Evolutionary conservation across 139 green algal genomes (phyloP).

Genomic region (Chlamydomonas applanata): DNA sequence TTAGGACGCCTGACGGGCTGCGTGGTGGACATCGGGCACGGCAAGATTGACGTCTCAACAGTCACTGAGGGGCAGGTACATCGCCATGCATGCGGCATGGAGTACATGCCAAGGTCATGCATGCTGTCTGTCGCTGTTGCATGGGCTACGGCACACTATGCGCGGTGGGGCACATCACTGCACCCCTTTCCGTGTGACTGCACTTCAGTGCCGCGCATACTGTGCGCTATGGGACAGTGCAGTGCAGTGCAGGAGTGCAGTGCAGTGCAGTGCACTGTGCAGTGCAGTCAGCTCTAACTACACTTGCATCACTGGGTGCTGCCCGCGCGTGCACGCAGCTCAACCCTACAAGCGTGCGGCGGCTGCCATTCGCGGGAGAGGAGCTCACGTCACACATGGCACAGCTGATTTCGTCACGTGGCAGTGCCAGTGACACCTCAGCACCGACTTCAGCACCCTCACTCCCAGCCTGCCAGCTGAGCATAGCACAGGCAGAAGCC

Average conservation of each 20-base stretch:
- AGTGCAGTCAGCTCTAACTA: background rate
- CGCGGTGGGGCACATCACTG: background rate
- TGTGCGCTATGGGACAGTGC: too few relatives aligned
- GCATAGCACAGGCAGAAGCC: background rate
- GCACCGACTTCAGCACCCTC: background rate
- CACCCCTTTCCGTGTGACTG: background rate
- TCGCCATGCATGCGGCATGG: too few relatives aligned
- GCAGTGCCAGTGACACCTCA: background rate
- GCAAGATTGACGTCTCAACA: slow-evolving; percentile 75
- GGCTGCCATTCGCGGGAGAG: background rate
- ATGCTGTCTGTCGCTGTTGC: too few relatives aligned
- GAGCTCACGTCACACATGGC: background rate
- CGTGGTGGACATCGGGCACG: slow-evolving; percentile 75
- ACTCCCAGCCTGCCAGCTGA: background rate
- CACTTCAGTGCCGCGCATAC: background rate
- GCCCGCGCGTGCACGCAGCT: too few relatives aligned
- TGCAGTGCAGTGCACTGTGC: background rate
- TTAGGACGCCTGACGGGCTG: slow-evolving; percentile 69
- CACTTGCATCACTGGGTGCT: background rate
- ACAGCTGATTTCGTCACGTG: background rate
- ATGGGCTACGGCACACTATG: too few relatives aligned
- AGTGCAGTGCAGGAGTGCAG: too few relatives aligned
- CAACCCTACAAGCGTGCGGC: background rate
- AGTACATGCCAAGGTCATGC: too few relatives aligned
- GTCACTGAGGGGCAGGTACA: slow-evolving; percentile 74